Evolutionary conservation across 2,329 filamentous ascomycete species (phyloP), one percentile per base, ranked within the genome.

Genomic region (Fusarium tjaetaba): DNA sequence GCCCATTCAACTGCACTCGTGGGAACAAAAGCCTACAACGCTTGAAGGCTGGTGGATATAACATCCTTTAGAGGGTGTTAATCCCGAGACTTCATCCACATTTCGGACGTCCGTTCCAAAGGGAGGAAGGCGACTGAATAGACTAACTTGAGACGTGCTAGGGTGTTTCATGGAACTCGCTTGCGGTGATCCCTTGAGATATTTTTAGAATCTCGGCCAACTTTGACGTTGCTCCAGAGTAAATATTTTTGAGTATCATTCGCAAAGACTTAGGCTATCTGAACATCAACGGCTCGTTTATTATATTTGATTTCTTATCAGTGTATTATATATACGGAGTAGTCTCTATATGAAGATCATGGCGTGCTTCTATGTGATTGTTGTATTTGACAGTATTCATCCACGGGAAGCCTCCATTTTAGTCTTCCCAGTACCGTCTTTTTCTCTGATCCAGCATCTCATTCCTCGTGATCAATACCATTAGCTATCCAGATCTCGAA

Each of bases 401-500:
- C 13, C 26, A 15, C 26, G 2, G 14, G 26, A 8, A 24, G 13
- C 18, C 24, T 22, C 18, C 10, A 3, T 22, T 53, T 11, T 5
- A 3, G 10, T 15, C 18, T 51, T 11, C 4, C 7, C 15, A 4
- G 7, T 5, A 8, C 11, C 18, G 36, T n/a, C 13, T 8, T 2
- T 28, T 38, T 13, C 2, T n/a, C 34, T 22, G 2, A 4, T 2
- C 18, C 14, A 28, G 2, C 11, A 13, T 42, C 8, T 20, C 2
- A 24, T 49, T 24, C 10, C 0, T 7, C 11, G 2, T 20, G 2
- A 36, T n/a, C 6, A 1, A 45, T 3, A 1, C 4, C 3, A 15
- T 61, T n/a, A 67, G 28, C 52, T 61, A 3, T 67, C 65, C 9
- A 67, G 6, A 20, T 67, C 65, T 30, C 39, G 11, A 7, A 16